Conservation (phyloP, 805 yeast genomes). For the Ogataea haglerorum region DNA sequence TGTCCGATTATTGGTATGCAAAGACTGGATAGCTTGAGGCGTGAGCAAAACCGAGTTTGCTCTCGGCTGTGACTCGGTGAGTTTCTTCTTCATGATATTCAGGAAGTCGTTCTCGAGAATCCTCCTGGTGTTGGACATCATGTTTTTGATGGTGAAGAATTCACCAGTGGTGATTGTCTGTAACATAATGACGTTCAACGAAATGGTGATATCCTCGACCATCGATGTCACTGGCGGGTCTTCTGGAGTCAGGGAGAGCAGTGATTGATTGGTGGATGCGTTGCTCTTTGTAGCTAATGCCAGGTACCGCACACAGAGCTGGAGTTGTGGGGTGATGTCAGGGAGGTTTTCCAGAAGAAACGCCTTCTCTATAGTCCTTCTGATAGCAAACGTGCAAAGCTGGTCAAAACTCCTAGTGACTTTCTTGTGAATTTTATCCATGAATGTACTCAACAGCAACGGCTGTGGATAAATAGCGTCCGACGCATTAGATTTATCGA, state of each 20-base stretch:
- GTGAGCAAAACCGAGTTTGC: constrained; percentile 28
- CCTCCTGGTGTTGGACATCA: constrained; percentile 53
- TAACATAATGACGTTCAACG: constrained; percentile 63
- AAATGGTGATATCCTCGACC: constrained; percentile 78
- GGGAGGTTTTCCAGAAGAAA: constrained; percentile 78
- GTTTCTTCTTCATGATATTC: constrained; percentile 48
- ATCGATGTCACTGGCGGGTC: constrained; percentile 75
- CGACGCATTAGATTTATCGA: constrained; percentile 21
- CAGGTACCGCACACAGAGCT: constrained; percentile 26
- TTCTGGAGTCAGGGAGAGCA: constrained; percentile 39
- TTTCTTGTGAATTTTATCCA: constrained; percentile 49
- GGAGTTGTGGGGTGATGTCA: constrained; percentile 39
- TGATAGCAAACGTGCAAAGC: constrained; percentile 61
- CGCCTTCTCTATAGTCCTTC: constrained; percentile 79
- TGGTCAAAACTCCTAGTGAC: constrained; percentile 62
- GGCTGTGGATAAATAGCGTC: constrained; percentile 47
- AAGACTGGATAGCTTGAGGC: constrained; percentile 17
- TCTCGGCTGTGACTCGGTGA: constrained; percentile 43
- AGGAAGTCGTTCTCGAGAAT: constrained; percentile 64
- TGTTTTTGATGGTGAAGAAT: constrained; percentile 47
- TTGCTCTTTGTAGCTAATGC: constrained; percentile 20
- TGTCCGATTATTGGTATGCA: constrained; percentile 17
- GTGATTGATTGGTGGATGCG: constrained; percentile 17
- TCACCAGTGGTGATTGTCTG: constrained; percentile 75
- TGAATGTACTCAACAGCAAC: constrained; percentile 51